Percentiles rank a stretch among this genome's conserved stretches.
These are phyloP conservation scores for Penicillium hordei DNA, from an alignment of 2,329 filamentous ascomycete genomes.

Conservation along the genomic window DNA sequence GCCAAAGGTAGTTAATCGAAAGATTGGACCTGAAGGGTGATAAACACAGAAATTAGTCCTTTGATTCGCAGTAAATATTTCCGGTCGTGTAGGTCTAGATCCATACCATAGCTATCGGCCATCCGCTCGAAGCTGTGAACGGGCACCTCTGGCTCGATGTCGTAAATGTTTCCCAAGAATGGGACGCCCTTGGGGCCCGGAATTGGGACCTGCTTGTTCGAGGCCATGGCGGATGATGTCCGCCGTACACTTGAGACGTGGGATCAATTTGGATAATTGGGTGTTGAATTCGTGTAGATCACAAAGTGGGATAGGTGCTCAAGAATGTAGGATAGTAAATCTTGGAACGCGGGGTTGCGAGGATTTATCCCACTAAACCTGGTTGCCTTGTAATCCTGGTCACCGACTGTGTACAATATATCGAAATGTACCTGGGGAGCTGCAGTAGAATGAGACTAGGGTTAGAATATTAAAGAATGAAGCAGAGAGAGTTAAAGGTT, in stretches of 20 bases:
- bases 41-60: background rate
- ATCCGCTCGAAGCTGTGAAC: conserved; percentile 57
- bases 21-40: conserved; percentile 55
- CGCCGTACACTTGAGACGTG: background rate
- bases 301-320: background rate
- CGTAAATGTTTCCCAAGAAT: conserved; percentile 64
- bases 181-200: conserved; percentile 65
- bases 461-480: background rate
- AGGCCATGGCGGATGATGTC: conserved; percentile 15
- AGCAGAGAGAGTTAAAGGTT: background rate
- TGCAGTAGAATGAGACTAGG: background rate
- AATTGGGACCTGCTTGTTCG: conserved; percentile 44
- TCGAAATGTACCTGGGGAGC: background rate
- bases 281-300: background rate
- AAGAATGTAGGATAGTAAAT: background rate
- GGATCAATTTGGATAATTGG: background rate
- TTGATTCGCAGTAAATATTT: background rate
- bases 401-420: background rate
- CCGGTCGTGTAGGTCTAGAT: background rate
- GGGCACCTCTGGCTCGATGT: conserved; percentile 62
- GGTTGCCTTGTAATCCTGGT: background rate
- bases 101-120: conserved; percentile 64
- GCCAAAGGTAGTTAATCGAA: conserved; percentile 53
- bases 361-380: background rate
- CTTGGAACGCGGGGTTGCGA: background rate